phyloP scores from a whole-genome alignment of 1,284 basidiomycete species.

The Ganoderma sp. region DNA sequence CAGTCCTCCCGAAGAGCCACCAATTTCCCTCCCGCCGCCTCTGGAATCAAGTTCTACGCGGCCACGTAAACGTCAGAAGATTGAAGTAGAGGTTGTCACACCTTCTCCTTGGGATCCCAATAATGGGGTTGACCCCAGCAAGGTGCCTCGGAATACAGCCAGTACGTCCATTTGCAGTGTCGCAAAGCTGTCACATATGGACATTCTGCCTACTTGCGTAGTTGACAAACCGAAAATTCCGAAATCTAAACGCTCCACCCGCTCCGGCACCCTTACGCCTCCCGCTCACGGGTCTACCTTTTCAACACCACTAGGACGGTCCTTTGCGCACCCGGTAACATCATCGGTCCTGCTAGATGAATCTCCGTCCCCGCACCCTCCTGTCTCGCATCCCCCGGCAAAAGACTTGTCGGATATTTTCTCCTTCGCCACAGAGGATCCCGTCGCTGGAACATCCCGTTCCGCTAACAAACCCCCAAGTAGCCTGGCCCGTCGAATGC shows the following conservation, averaged over 20 bases:
- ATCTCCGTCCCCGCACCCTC: slow-evolving; percentile 14
- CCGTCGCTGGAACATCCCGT: slow-evolving; percentile 11
- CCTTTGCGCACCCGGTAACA: slow-evolving; percentile 31
- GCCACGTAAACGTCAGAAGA: slow-evolving; percentile 37
- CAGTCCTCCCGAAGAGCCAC: slow-evolving; percentile 11
- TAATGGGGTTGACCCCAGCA: not conserved
- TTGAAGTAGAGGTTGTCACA: slow-evolving; percentile 30
- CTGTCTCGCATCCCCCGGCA: slow-evolving; percentile 34
- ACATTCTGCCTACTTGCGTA: not conserved
- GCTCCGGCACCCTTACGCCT: slow-evolving; percentile 12
- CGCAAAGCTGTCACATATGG: not conserved
- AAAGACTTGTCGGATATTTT: slow-evolving; percentile 46
- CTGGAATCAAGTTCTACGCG: slow-evolving; percentile 5
- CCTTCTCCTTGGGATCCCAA: not conserved
- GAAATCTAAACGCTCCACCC: slow-evolving; percentile 8
- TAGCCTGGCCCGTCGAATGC: slow-evolving; percentile 51
- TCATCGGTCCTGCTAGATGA: slow-evolving; percentile 21
- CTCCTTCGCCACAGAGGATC: slow-evolving; percentile 31
- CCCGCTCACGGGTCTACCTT: not conserved
- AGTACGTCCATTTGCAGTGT: slow-evolving; percentile 16
- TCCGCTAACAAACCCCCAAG: slow-evolving; percentile 23
- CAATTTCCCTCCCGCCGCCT: slow-evolving; percentile 9
- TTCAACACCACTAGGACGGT: slow-evolving; percentile 12
- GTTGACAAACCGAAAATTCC: not conserved
- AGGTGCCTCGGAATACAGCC: slow-evolving; percentile 11